A percentile compares a stretch with the other conserved stretches of the same genome.
These are phyloP conservation scores for Solanum sparsipilum DNA, from an alignment of 257 asterid species.

Conservation along the genomic window DNA sequence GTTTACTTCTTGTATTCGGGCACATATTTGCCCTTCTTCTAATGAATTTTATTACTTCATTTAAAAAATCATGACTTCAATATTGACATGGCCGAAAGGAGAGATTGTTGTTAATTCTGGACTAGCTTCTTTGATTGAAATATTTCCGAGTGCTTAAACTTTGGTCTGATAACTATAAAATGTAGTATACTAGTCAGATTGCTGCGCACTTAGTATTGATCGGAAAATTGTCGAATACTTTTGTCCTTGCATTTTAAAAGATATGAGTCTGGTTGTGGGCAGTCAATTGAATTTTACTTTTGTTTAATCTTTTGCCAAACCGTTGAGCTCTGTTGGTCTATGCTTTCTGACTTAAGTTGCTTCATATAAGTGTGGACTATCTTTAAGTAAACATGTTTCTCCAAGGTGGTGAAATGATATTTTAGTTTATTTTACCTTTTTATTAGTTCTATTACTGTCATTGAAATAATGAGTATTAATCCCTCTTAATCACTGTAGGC, in stretches of 20 bases:
- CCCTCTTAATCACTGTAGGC: slow-evolving; percentile 41
- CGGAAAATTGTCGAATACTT: not conserved
- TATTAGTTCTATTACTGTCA: not conserved
- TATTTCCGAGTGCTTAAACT: not conserved
- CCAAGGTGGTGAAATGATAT: not conserved
- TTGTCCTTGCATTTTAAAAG: not conserved
- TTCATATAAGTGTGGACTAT: not conserved
- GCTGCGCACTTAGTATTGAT: not conserved
- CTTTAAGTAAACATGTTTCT: not conserved
- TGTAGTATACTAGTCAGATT: not conserved
- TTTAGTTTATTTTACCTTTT: not conserved
- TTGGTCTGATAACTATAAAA: not conserved
- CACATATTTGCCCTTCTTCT: not conserved
- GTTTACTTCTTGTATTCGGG: not conserved
- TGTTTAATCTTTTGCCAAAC: not conserved
- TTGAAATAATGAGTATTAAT: not conserved
- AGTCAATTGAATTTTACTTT: not conserved
- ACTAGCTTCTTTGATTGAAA: not conserved
- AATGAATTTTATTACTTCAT: not conserved
- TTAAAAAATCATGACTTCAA: not conserved
- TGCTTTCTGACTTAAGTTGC: not conserved
- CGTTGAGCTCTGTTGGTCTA: not conserved
- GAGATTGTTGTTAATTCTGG: not conserved
- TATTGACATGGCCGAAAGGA: not conserved
- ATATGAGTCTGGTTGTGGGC: not conserved